Evolutionary conservation across 371 early-diverging fungal species (phyloP).

Genomic region (Sporodiniella umbellata): DNA sequence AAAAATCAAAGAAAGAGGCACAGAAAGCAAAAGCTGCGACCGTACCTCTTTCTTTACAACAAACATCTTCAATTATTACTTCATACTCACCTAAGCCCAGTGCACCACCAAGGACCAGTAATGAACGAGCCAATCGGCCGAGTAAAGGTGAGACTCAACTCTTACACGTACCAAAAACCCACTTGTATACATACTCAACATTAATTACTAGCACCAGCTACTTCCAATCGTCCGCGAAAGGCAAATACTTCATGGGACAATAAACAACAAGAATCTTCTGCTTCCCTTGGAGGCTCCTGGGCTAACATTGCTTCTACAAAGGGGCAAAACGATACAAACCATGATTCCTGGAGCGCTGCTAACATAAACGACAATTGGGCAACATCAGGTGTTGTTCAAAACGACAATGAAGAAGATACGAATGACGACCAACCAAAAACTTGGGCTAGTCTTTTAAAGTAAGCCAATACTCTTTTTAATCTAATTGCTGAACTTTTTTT

Average conservation of each 20-base stretch:
- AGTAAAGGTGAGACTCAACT: conserved; percentile 19
- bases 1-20: conserved; percentile 59
- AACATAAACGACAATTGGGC: conserved; percentile 18
- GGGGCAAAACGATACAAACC: conserved; percentile 8
- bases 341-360: conserved; percentile 17
- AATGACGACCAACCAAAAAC: conserved; percentile 49
- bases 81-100: conserved; percentile 16
- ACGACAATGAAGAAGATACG: conserved; percentile 2
- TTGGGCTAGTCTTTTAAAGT: conserved; percentile 83
- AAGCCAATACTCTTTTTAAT: conserved; percentile 13
- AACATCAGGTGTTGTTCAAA: conserved; percentile 5
- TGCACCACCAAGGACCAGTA: conserved; percentile 17
- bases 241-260: conserved; percentile 18
- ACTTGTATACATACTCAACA: not conserved
- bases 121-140: conserved; percentile 22
- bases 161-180: not conserved
- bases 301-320: conserved; percentile 38
- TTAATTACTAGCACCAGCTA: conserved; percentile 2
- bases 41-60: conserved; percentile 16
- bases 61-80: conserved; percentile 18
- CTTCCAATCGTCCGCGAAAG: conserved; percentile 19
- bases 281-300: conserved; percentile 33
- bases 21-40: conserved; percentile 41
- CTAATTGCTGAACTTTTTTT: conserved; percentile 3
- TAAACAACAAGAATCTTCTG: conserved; percentile 11